Percentiles rank a stretch among this genome's conserved stretches.
Evolutionary conservation across 805 yeast genomes (phyloP).

Genomic region (Wickerhamiella sergipiensis): DNA sequence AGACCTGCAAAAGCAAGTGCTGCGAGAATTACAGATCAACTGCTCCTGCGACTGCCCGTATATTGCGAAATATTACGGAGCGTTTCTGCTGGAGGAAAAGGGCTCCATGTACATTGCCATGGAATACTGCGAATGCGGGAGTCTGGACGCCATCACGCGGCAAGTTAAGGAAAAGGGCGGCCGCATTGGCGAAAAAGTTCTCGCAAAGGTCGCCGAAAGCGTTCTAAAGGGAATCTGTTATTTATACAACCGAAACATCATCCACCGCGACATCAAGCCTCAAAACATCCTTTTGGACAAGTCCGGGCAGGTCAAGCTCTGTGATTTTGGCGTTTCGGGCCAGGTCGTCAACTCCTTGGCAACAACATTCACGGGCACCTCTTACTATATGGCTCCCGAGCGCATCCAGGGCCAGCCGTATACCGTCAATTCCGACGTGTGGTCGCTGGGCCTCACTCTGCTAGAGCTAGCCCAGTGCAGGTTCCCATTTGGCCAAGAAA

Average conservation of each 20-base stretch:
- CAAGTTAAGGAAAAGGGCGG: slow-evolving; percentile 62
- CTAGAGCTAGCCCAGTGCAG: slow-evolving; percentile 87
- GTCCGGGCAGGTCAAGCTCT: slow-evolving; percentile 73
- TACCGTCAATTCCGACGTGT: slow-evolving; percentile 87
- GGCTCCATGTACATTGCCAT: slow-evolving; percentile 85
- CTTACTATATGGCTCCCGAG: slow-evolving; percentile 98
- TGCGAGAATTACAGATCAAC: slow-evolving; percentile 83
- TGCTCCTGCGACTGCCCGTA: slow-evolving; percentile 67
- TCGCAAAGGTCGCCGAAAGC: slow-evolving; percentile 81
- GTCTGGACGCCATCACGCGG: slow-evolving; percentile 82
- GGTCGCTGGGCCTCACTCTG: slow-evolving; percentile 89
- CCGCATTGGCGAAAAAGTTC: slow-evolving; percentile 80
- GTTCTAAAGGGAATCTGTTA: slow-evolving; percentile 77
- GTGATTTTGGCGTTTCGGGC: slow-evolving; percentile 97
- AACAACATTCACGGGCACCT: slow-evolving; percentile 93
- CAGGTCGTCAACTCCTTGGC: slow-evolving; percentile 92
- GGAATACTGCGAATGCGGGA: slow-evolving; percentile 94
- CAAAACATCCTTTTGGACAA: slow-evolving; percentile 72
- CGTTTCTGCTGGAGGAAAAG: slow-evolving; percentile 61
- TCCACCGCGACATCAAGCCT: slow-evolving; percentile 94
- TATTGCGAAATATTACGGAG: slow-evolving; percentile 87
- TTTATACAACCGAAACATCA: slow-evolving; percentile 72
- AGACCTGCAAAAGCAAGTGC: slow-evolving; percentile 75
- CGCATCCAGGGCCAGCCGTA: slow-evolving; percentile 92
- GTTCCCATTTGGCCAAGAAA: slow-evolving; percentile 58